Evolutionary conservation across 164 flowering plant genomes (phyloP), one percentile per base, ranked within the genome.

Genomic region (Macadamia integrifolia): DNA sequence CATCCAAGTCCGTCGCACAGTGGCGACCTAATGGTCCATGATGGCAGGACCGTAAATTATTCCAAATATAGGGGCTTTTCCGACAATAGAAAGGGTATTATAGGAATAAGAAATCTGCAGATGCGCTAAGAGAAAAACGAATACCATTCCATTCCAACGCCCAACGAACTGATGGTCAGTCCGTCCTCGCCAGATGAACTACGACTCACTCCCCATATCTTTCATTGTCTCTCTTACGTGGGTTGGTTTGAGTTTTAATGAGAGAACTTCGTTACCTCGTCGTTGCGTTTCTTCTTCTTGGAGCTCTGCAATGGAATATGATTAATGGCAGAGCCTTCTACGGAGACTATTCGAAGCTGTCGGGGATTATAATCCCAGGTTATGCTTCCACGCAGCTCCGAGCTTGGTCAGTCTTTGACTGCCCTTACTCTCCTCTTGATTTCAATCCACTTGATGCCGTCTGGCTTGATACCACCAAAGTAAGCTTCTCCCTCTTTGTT

Each of bases 381-480:
- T 92, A 85, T 71, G 99, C 97, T 7, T 92, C 99, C 17, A 88
- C 97, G 11, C 99, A 90, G 81, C 89, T 94, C n/a, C 77, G 97
- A 44, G 99, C 99, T 0, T 92, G 99, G 97, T 92, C 99, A 3
- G 81, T 94, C 31, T 88, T 94, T 60, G 97, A 92, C 75, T 94
- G 99, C 73, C 97, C 99, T 17, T 94, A 81, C 84, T 88, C 97
- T 50, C 99, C 97, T n/a, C 91, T 94, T 74, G 97, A 92, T 82
- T 94, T 94, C 86, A 94, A 94, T 70, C 99, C 99, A 50, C 99
- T 94, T 72, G 99, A 94, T 72, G 71, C 88, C 40, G 97, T 94
- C 69, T 94, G 99, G 99, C 95, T 94, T 44, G 99, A 94, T 77
- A 77, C 86, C 66, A 89, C 97, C 75, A 94, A 88, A 81, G 99